Evolutionary conservation across 495 filamentous ascomycete species (phyloP).

Genomic region (Podospora comata): DNA sequence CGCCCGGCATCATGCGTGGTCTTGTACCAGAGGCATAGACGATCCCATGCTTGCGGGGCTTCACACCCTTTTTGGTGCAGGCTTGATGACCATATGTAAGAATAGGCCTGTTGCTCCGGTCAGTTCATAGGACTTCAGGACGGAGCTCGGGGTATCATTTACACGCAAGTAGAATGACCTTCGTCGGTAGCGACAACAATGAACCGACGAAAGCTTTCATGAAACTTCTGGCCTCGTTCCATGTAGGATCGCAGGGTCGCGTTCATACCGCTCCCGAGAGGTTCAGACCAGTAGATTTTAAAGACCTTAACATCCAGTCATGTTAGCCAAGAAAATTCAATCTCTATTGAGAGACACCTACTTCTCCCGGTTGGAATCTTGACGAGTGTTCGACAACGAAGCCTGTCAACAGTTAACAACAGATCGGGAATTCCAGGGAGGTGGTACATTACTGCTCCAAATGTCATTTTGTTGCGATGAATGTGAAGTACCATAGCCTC

Average conservation of each 20-base stretch:
- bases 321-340: background rate
- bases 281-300: slow-evolving; percentile 49
- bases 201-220: slow-evolving; percentile 44
- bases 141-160: slow-evolving; percentile 18
- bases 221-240: slow-evolving; percentile 30
- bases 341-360: slow-evolving; percentile 18
- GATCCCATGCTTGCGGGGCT: slow-evolving; percentile 46
- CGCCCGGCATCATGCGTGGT: slow-evolving; percentile 33
- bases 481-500: background rate
- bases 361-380: slow-evolving; percentile 43
- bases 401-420: slow-evolving; percentile 25
- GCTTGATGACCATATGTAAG: slow-evolving; percentile 45
- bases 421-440: background rate
- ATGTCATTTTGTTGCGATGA: background rate
- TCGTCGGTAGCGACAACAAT: slow-evolving; percentile 48
- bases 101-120: slow-evolving; percentile 39
- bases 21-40: slow-evolving; percentile 33
- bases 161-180: slow-evolving; percentile 51
- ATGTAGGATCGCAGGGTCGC: slow-evolving; percentile 23
- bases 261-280: slow-evolving; percentile 31
- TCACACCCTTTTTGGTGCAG: slow-evolving; percentile 47
- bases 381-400: slow-evolving; percentile 41
- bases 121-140: slow-evolving; percentile 6
- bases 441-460: background rate
- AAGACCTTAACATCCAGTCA: slow-evolving; percentile 36